A percentile compares a stretch with the other conserved stretches of the same genome.
phyloP scores from a whole-genome alignment of 208 protist species.

The Wallacemonas sp. region DNA sequence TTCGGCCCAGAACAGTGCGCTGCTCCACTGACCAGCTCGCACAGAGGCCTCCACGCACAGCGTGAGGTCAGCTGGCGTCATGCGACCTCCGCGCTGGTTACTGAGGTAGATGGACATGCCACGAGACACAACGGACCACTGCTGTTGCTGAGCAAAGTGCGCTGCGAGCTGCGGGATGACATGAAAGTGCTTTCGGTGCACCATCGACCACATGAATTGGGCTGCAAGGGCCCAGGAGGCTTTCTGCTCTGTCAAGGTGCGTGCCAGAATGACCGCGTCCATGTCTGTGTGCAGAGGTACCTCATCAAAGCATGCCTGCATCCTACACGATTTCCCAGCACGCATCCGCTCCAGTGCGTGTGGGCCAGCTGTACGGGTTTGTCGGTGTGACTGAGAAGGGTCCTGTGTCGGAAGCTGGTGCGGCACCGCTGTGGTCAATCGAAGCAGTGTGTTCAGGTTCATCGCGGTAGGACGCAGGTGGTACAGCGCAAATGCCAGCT shows the following conservation, averaged over 20 bases:
- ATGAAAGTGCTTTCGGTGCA: conserved; percentile 45
- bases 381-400: too few species aligned
- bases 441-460: conserved; percentile 74
- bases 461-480: conserved; percentile 44
- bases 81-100: conserved; percentile 39
- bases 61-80: conserved; percentile 34
- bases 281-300: conserved; percentile 24
- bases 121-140: conserved; percentile 43
- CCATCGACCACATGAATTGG: conserved; percentile 60
- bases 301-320: conserved; percentile 15
- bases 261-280: conserved; percentile 57
- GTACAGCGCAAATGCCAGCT: conserved; percentile 41
- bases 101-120: conserved; percentile 70
- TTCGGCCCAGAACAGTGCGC: conserved; percentile 83
- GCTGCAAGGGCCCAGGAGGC: conserved; percentile 49
- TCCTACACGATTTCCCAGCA: not conserved
- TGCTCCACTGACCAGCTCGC: conserved; percentile 57
- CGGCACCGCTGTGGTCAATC: conserved; percentile 6
- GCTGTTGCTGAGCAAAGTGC: conserved; percentile 41
- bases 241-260: conserved; percentile 58
- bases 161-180: conserved; percentile 43
- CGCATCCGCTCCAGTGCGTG: not conserved
- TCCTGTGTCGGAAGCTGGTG: not conserved
- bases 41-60: conserved; percentile 68
- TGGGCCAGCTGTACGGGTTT: not conserved